phyloP scores from a whole-genome alignment of 2,329 filamentous ascomycete species.

The Aspergillus quadricinctus region DNA sequence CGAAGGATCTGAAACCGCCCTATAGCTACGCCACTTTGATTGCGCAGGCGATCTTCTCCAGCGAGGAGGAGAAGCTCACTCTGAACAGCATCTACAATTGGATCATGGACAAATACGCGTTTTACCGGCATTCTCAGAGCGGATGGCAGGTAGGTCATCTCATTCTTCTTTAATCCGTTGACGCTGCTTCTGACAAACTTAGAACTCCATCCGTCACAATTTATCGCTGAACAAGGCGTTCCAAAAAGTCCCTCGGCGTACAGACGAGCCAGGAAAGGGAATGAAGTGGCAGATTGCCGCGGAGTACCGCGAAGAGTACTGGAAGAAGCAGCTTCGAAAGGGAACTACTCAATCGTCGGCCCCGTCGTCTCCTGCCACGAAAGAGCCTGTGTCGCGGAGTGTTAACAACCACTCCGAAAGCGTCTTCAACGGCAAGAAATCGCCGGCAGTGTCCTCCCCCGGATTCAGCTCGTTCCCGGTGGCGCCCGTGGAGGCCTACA shows the following conservation, averaged over 20 bases:
- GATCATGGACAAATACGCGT: slow-evolving; percentile 87
- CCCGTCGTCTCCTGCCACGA: slow-evolving; percentile 44
- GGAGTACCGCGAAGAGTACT: slow-evolving; percentile 80
- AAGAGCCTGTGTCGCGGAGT: slow-evolving; percentile 37
- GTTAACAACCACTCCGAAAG: slow-evolving; percentile 38
- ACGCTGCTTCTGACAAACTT: slow-evolving; percentile 1
- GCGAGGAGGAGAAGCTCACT: slow-evolving; percentile 81
- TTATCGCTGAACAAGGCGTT: slow-evolving; percentile 92
- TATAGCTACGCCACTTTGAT: slow-evolving; percentile 98
- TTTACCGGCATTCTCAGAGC: slow-evolving; percentile 78
- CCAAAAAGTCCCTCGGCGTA: slow-evolving; percentile 84
- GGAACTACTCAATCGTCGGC: slow-evolving; percentile 40
- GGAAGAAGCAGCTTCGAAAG: slow-evolving; percentile 57
- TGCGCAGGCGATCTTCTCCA: slow-evolving; percentile 88
- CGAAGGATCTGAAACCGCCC: slow-evolving; percentile 88
- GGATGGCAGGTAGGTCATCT: slow-evolving; percentile 77
- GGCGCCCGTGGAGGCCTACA: slow-evolving; percentile 43
- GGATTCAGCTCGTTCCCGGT: slow-evolving; percentile 41
- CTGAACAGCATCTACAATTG: slow-evolving; percentile 89
- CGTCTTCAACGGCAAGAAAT: slow-evolving; percentile 37
- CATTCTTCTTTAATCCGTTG: neutral
- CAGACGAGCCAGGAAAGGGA: slow-evolving; percentile 93
- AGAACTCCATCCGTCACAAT: slow-evolving; percentile 97
- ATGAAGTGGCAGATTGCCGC: slow-evolving; percentile 98
- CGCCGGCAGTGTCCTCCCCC: slow-evolving; percentile 37